Percentiles rank a stretch among this genome's conserved stretches.
These are phyloP conservation scores for Melanogaster broomeanus DNA, from an alignment of 768 basidiomycete genomes.

Conservation along the genomic window DNA sequence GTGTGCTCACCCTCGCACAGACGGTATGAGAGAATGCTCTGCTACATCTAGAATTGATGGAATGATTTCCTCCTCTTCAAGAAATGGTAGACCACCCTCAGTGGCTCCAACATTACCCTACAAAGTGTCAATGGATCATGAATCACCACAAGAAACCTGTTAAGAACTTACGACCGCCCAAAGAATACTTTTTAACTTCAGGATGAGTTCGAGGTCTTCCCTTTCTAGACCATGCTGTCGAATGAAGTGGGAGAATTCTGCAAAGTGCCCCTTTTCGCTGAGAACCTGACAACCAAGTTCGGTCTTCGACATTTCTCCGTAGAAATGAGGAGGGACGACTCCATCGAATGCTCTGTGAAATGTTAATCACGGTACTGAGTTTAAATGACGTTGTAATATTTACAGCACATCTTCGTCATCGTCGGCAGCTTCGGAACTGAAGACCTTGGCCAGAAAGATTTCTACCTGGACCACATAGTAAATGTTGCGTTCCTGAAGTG, in stretches of 20 bases:
- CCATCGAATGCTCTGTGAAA: constrained; percentile 71
- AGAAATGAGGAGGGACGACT: constrained; percentile 92
- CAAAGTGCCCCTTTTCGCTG: constrained; percentile 87
- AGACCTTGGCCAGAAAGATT: constrained; percentile 82
- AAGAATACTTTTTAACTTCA: constrained; percentile 90
- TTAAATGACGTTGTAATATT: constrained; percentile 16
- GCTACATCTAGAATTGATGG: constrained; percentile 90
- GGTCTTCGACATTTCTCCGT: constrained; percentile 97
- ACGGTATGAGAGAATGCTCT: constrained; percentile 84
- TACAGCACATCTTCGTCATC: constrained; percentile 72
- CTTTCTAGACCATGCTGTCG: constrained; percentile 83
- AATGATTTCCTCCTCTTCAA: constrained; percentile 95
- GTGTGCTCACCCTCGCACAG: constrained; percentile 83
- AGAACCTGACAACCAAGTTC: constrained; percentile 91
- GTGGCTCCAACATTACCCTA: constrained; percentile 95
- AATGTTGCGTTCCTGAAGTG: constrained; percentile 81
- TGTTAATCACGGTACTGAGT: constrained; percentile 1
- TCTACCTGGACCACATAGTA: constrained; percentile 94
- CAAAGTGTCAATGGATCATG: neutral
- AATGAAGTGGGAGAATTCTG: constrained; percentile 89
- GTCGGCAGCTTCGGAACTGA: constrained; percentile 52
- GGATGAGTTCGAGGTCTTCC: constrained; percentile 79
- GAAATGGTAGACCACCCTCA: constrained; percentile 86
- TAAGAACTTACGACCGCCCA: constrained; percentile 91
- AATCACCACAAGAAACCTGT: neutral